Base-by-base conservation (phyloP, 2,329 filamentous ascomycete species). In the Aspergillus alliaceus region DNA sequence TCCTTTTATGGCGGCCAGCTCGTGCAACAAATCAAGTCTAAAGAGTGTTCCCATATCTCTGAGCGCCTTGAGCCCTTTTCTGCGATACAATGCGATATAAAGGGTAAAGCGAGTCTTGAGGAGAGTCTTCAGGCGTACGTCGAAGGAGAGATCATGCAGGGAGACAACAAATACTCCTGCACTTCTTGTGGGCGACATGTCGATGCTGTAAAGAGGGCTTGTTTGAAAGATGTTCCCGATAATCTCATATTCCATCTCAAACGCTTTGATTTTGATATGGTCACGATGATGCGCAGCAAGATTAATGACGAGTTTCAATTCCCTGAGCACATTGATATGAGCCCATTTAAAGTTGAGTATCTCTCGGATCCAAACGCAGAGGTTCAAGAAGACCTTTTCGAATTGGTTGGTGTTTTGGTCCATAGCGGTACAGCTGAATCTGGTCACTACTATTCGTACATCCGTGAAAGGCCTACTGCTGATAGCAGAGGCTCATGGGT, bases 141-240 rank as follows among this genome's bases (percentile, higher is more conserved):
- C 12, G 90, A 96, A 70, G 95, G 95, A 4, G 95, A 99, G 75
- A 87, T 95, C 34, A 93, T 99, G 89, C 91, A 96, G 80, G 95
- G 96, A 88, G 92, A 96, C 67, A 98, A 99, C 79, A 97, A 96
- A 77, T 99, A 98, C 80, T 96, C 96, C 63, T 99, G 95, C 76
- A 93, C 92, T 29, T 89, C 86, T 4, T 99, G 95, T 71, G 90
- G 91, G 60, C 85, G 86, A 11, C 90, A 95, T 66, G 95, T 99
- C 15, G 90, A 97, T 74, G 95, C 95, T 20, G 91, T 98, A 63
- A 97, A 96, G 74, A 85, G 91, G 66, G 90, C 93, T 12, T 98
- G 93, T 66, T 78, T 98, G 56, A 96, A 97, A 71, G 89, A 96
- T 59, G 86, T 97, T 6, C 93, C 95, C 0, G 89, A 99, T 74